A percentile compares a stretch with the other conserved stretches of the same genome.
phyloP scores from a whole-genome alignment of 2,329 filamentous ascomycete genomes.

The Talaromyces sp. region DNA sequence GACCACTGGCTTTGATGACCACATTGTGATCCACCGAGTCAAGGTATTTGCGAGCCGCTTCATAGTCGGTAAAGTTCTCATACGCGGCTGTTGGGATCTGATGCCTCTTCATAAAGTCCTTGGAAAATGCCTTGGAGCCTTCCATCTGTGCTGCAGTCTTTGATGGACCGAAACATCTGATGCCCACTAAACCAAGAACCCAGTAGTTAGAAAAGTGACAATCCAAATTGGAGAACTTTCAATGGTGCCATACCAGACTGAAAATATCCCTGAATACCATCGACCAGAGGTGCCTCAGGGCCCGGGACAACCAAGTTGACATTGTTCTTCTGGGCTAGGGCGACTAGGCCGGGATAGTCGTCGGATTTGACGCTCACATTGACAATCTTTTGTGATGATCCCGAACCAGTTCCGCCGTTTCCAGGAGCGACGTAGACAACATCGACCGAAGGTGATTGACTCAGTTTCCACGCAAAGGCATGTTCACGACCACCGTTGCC shows the following conservation, averaged over 20 bases:
- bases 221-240: background rate
- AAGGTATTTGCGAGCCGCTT: slow-evolving; percentile 68
- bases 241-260: slow-evolving; percentile 42
- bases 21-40: slow-evolving; percentile 66
- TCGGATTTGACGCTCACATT: slow-evolving; percentile 71
- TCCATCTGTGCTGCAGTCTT: slow-evolving; percentile 84
- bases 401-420: slow-evolving; percentile 76
- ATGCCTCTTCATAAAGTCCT: slow-evolving; percentile 94
- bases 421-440: slow-evolving; percentile 67
- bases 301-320: slow-evolving; percentile 85
- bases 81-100: slow-evolving; percentile 87
- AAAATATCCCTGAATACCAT: slow-evolving; percentile 83
- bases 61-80: slow-evolving; percentile 78
- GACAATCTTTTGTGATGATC: slow-evolving; percentile 55
- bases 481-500: slow-evolving; percentile 95
- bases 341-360: slow-evolving; percentile 73
- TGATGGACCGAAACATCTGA: slow-evolving; percentile 80
- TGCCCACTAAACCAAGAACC: slow-evolving; percentile 50
- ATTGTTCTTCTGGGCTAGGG: slow-evolving; percentile 66
- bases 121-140: slow-evolving; percentile 94
- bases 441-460: slow-evolving; percentile 73
- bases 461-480: slow-evolving; percentile 88
- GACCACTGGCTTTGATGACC: slow-evolving; percentile 89
- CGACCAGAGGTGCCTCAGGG: slow-evolving; percentile 89
- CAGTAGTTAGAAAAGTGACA: background rate